Base-by-base conservation (phyloP, 192 early-diverging fungal species). In the Dissophora ornata region DNA sequence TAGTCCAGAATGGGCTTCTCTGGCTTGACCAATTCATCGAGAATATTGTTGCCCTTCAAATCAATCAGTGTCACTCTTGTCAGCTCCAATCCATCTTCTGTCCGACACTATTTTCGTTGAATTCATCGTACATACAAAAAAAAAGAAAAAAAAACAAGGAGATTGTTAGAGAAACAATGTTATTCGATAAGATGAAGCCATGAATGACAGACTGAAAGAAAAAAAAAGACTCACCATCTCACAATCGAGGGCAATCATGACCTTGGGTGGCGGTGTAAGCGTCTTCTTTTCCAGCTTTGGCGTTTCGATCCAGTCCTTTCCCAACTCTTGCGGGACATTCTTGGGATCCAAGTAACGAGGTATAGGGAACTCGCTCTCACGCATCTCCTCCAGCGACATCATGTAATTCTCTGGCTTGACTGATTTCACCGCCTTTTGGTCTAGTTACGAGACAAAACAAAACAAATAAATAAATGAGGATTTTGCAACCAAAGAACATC, bases 211-310 rank as follows among this genome's bases (percentile, higher is more conserved):
- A n/a, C n/a, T n/a, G n/a, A n/a, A n/a, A n/a, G n/a, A n/a, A n/a
- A n/a, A n/a, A n/a, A n/a, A n/a, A n/a, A n/a, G n/a, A n/a, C 71
- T 46, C 79, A 87, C 83, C 86, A 89, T 89, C 67, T 89, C 87
- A 82, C 87, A 89, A 82, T 89, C 87, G 28, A 89, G 67, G 38
- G 84, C 84, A 24, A 87, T 56, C 62, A 88, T 51, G 6, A 32
- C 63, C 42, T 84, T 83, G 33, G 67, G 58, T 6, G 57, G 66
- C 10, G 73, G 73, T 12, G 73, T 51, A 13, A 77, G 36, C 0
- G 64, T 57, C 1, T 41, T 67, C 24, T 67, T 77, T 26, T 51
- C 21, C 25, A 67, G 26, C 58, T 67, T 77, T n/a, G 45, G 29
- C 1, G 86, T 88, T 40, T 84, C 81, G 32, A 74, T 71, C 86